A percentile compares a stretch with the other conserved stretches of the same genome.
Evolutionary conservation across 2,329 filamentous ascomycete genomes (phyloP).

Genomic region (Talaromyces marneffei): DNA sequence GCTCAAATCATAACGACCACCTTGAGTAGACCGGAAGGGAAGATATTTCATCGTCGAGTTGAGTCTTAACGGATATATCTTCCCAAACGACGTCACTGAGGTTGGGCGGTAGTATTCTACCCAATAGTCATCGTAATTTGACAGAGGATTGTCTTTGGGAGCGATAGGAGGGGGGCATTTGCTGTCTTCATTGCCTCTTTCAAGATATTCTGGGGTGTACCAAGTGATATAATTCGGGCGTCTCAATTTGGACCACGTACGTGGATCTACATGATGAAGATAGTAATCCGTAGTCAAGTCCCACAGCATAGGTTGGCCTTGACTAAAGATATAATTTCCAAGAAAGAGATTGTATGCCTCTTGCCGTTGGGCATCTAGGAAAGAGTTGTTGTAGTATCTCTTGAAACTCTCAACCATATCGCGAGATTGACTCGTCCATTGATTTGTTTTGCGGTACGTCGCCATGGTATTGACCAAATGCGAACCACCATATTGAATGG

Average conservation of each 20-base stretch:
- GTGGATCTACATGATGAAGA: slow-evolving; percentile 81
- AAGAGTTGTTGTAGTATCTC: slow-evolving; percentile 97
- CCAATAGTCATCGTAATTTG: slow-evolving; percentile 89
- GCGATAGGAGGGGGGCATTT: slow-evolving; percentile 12
- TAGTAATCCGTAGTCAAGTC: slow-evolving; percentile 94
- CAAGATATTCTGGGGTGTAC: slow-evolving; percentile 71
- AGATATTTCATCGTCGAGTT: slow-evolving; percentile 83
- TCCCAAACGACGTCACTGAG: slow-evolving; percentile 80
- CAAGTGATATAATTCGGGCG: slow-evolving; percentile 77
- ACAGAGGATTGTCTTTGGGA: slow-evolving; percentile 27
- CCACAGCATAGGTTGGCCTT: slow-evolving; percentile 93
- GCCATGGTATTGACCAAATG: slow-evolving; percentile 99
- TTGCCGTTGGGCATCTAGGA: slow-evolving; percentile 93
- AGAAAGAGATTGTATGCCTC: slow-evolving; percentile 97
- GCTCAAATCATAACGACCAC: slow-evolving; percentile 73
- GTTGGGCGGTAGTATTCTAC: slow-evolving; percentile 90
- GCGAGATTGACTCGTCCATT: slow-evolving; percentile 94
- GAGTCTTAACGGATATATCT: slow-evolving; percentile 89
- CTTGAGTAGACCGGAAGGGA: slow-evolving; percentile 61
- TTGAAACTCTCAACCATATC: slow-evolving; percentile 99
- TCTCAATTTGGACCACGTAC: slow-evolving; percentile 59
- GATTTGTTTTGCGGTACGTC: slow-evolving; percentile 97
- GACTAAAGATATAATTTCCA: slow-evolving; percentile 84
- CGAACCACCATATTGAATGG: slow-evolving; percentile 93
- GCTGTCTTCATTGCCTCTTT: slow-evolving; percentile 44